These are phyloP conservation scores for Xylaria acuta DNA, from an alignment of 495 filamentous ascomycete species.

Conservation along the genomic window DNA sequence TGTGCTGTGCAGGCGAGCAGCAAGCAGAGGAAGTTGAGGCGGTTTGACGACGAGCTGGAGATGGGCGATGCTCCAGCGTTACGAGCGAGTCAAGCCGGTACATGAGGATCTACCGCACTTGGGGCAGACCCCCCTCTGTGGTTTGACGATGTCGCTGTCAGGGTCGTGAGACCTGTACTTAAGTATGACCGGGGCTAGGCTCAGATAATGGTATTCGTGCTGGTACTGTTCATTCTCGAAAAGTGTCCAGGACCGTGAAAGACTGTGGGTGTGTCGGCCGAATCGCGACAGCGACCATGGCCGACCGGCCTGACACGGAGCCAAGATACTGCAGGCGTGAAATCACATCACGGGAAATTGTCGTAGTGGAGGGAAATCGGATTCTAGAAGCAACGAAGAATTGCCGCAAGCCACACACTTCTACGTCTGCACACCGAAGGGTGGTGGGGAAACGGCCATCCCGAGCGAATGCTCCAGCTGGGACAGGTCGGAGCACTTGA, in stretches of 20 bases:
- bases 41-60: background rate
- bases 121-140: background rate
- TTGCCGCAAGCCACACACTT: constrained; percentile 1
- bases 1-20: background rate
- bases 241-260: background rate
- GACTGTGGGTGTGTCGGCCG: constrained; percentile 2
- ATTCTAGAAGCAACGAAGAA: constrained; percentile 24
- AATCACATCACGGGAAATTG: constrained; percentile 15
- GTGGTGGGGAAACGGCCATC: constrained; percentile 40
- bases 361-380: constrained; percentile 16
- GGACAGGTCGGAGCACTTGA: constrained; percentile 30
- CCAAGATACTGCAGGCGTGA: background rate
- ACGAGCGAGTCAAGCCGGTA: constrained; percentile 19
- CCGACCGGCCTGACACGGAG: constrained; percentile 8
- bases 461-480: constrained; percentile 39
- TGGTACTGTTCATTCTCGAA: background rate
- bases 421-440: constrained; percentile 12
- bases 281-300: constrained; percentile 6
- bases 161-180: background rate
- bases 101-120: constrained; percentile 21
- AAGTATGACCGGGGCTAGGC: background rate
- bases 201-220: background rate
- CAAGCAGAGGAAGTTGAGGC: constrained; percentile 6
- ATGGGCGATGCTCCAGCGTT: constrained; percentile 2
- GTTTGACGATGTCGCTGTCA: constrained; percentile 4